Conservation (phyloP, 2,329 filamentous ascomycete genomes). For the Trichophaea hybrida region DNA sequence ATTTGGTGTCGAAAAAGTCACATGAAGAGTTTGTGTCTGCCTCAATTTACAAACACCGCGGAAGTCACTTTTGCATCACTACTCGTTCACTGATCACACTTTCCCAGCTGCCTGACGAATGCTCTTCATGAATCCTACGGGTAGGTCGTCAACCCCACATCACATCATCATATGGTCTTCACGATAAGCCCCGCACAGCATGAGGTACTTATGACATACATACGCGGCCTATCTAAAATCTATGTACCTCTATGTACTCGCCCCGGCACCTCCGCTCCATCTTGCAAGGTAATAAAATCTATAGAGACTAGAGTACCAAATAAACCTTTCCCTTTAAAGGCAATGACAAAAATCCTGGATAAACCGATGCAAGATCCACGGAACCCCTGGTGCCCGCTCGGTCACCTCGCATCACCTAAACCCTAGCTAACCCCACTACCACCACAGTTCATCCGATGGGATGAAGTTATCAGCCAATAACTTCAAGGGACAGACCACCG, state of each 20-base stretch:
- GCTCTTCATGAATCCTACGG: not conserved
- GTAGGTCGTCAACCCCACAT: not conserved
- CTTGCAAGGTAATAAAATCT: not conserved
- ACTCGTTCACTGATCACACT: not conserved
- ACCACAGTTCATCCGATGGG: not conserved
- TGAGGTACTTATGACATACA: not conserved
- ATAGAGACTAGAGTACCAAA: not conserved
- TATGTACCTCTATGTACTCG: not conserved
- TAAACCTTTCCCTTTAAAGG: not conserved
- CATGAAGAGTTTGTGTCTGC: not conserved
- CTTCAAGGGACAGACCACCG: not conserved
- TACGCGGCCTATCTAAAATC: not conserved
- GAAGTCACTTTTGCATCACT: not conserved
- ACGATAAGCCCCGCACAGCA: not conserved
- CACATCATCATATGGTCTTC: not conserved
- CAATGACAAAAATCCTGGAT: not conserved
- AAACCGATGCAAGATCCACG: not conserved
- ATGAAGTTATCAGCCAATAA: not conserved
- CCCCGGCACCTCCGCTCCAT: not conserved
- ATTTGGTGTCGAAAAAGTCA: not conserved
- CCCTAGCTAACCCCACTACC: not conserved
- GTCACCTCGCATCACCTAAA: not conserved
- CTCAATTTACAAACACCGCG: not conserved
- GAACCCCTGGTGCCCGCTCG: not conserved
- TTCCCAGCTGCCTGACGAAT: not conserved